These are phyloP conservation scores for Trichoderma citrinoviride DNA, from an alignment of 2,329 filamentous ascomycete species.

Conservation along the genomic window DNA sequence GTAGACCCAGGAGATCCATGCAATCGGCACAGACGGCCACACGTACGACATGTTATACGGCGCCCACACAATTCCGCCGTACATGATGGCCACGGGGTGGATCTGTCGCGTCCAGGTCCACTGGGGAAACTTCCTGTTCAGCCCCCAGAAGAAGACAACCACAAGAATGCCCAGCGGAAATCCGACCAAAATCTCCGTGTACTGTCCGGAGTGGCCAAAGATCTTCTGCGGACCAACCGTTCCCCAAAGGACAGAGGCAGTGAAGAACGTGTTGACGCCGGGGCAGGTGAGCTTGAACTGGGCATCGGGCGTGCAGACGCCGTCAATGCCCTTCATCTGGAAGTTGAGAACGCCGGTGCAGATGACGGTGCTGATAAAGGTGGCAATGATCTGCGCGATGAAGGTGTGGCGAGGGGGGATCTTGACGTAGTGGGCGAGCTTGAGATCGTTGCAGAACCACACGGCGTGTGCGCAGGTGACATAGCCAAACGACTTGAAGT, in stretches of 20 bases:
- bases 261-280: constrained; percentile 55
- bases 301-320: constrained; percentile 49
- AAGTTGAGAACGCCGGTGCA: constrained; percentile 50
- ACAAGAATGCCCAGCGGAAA: constrained; percentile 50
- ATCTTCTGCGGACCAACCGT: constrained; percentile 51
- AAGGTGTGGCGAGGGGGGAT: constrained; percentile 61
- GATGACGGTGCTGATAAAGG: constrained; percentile 51
- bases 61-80: constrained; percentile 46
- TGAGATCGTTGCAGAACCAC: constrained; percentile 48
- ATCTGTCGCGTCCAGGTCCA: constrained; percentile 44
- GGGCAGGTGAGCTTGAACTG: constrained; percentile 51
- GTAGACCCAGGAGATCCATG: constrained; percentile 52
- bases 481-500: constrained; percentile 53
- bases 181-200: constrained; percentile 47
- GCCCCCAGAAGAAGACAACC: constrained; percentile 42
- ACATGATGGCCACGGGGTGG: constrained; percentile 49
- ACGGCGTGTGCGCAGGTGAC: constrained; percentile 52
- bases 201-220: constrained; percentile 48
- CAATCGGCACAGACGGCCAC: constrained; percentile 52
- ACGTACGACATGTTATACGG: constrained; percentile 53
- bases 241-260: constrained; percentile 54
- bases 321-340: constrained; percentile 48
- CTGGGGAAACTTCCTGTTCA: constrained; percentile 42
- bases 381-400: constrained; percentile 57
- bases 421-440: constrained; percentile 57